A percentile compares a stretch with the other conserved stretches of the same genome.
These are phyloP conservation scores for Fusarium sarcochroum DNA, from an alignment of 2,329 filamentous ascomycete genomes.

Conservation along the genomic window DNA sequence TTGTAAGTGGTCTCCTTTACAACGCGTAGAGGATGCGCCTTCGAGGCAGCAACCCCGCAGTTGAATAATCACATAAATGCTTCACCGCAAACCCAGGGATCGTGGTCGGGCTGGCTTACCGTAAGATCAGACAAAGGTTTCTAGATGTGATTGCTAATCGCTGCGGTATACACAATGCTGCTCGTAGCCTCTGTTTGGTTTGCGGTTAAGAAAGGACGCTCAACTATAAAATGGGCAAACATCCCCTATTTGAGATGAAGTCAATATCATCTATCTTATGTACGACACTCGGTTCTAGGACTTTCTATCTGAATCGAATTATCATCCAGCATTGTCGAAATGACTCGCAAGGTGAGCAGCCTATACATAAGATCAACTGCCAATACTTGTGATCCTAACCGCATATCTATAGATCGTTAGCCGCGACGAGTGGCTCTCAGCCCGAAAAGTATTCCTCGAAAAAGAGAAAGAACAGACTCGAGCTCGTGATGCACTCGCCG, in stretches of 20 bases:
- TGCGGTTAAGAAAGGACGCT: not conserved
- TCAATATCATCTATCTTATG: not conserved
- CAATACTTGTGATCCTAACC: not conserved
- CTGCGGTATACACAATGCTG: constrained; percentile 1
- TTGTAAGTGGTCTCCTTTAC: not conserved
- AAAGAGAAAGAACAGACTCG: constrained; percentile 55
- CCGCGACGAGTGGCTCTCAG: constrained; percentile 53
- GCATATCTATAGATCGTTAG: constrained; percentile 47
- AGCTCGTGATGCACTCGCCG: constrained; percentile 49
- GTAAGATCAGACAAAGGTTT: not conserved
- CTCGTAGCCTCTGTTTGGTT: not conserved
- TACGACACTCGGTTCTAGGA: not conserved
- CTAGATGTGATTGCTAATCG: not conserved
- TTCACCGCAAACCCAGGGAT: not conserved
- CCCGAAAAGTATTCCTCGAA: constrained; percentile 52
- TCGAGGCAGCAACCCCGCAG: constrained; percentile 11
- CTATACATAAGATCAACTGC: not conserved
- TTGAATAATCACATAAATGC: not conserved
- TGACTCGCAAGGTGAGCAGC: not conserved
- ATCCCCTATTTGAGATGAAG: not conserved
- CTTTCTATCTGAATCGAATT: not conserved
- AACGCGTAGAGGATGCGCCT: constrained; percentile 14
- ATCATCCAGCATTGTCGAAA: not conserved
- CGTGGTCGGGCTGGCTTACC: not conserved
- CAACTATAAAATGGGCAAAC: constrained; percentile 11